Conservation (phyloP, 2,329 filamentous ascomycete genomes). For the Samsoniella hepiali region DNA sequence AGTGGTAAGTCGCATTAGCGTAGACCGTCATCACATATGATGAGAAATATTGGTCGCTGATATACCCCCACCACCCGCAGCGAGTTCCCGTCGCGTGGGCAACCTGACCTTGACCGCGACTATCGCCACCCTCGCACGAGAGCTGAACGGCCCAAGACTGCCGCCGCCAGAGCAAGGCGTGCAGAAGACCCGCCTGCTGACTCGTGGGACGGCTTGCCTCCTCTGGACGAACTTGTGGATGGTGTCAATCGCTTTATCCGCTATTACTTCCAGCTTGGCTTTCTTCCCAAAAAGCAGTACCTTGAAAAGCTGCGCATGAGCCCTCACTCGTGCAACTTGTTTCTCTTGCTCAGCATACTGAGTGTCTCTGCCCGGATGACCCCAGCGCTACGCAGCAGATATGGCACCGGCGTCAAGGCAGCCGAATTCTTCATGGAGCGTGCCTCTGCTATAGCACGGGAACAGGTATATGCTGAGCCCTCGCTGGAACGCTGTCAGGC, state of each 20-base stretch:
- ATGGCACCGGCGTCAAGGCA: conserved; percentile 49
- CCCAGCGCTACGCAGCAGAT: conserved; percentile 44
- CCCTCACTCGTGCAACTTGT: conserved; percentile 48
- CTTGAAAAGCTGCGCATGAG: conserved; percentile 45
- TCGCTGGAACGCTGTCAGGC: conserved; percentile 55
- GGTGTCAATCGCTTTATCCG: conserved; percentile 51
- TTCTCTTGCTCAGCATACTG: conserved; percentile 53
- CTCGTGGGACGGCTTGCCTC: conserved; percentile 50
- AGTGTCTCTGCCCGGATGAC: conserved; percentile 56
- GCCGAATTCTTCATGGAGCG: conserved; percentile 53
- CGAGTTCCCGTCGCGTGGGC: conserved; percentile 50
- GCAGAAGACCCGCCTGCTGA: conserved; percentile 26
- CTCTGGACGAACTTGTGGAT: conserved; percentile 48
- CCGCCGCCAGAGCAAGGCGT: conserved; percentile 34
- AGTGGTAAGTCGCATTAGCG: conserved; percentile 43
- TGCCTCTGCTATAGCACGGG: conserved; percentile 45
- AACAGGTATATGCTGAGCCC: conserved; percentile 50
- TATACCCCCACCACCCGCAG: conserved; percentile 30
- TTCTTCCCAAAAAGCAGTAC: conserved; percentile 54
- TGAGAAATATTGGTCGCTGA: conserved; percentile 1
- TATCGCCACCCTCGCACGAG: conserved; percentile 54
- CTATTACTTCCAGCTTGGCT: conserved; percentile 58
- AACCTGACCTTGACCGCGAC: conserved; percentile 52
- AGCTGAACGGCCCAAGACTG: conserved; percentile 44
- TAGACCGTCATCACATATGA: background rate